phyloP scores from a whole-genome alignment of 257 asterid species.

The Solanum chmielewskii region DNA sequence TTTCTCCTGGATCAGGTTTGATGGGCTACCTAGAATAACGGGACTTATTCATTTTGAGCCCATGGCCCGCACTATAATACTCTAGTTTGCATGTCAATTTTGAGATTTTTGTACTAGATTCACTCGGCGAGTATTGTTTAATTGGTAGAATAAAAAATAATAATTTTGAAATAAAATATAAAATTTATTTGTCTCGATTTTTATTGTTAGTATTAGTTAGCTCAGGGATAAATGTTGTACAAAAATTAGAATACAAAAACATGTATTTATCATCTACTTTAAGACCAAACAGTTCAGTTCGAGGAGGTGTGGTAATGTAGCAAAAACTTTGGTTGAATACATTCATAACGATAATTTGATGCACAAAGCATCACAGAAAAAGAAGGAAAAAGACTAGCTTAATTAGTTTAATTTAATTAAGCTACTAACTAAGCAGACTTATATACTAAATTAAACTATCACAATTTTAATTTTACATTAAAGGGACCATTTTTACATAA shows the following conservation, averaged over 20 bases:
- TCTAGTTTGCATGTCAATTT: not conserved
- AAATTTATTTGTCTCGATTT: not conserved
- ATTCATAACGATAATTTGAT: not conserved
- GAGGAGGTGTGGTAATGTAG: not conserved
- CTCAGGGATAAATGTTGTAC: not conserved
- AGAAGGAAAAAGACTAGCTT: not conserved
- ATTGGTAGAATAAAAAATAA: not conserved
- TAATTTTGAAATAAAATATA: not conserved
- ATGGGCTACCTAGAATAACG: not conserved
- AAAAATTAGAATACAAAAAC: not conserved
- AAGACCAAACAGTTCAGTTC: not conserved
- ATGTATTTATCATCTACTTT: not conserved
- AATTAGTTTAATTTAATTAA: not conserved
- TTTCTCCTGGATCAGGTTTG: not conserved
- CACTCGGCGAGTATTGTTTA: not conserved
- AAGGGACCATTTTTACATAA: not conserved
- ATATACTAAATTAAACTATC: not conserved
- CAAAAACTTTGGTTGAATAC: not conserved
- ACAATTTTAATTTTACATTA: not conserved
- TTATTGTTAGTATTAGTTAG: not conserved
- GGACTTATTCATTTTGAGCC: not conserved
- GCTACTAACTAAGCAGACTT: not conserved
- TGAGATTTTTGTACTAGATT: not conserved
- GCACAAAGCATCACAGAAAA: not conserved
- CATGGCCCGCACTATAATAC: not conserved